Evolutionary conservation across 148 eudicot species (phyloP), one percentile per base, ranked within the genome.

Genomic region (Rheum nobile): DNA sequence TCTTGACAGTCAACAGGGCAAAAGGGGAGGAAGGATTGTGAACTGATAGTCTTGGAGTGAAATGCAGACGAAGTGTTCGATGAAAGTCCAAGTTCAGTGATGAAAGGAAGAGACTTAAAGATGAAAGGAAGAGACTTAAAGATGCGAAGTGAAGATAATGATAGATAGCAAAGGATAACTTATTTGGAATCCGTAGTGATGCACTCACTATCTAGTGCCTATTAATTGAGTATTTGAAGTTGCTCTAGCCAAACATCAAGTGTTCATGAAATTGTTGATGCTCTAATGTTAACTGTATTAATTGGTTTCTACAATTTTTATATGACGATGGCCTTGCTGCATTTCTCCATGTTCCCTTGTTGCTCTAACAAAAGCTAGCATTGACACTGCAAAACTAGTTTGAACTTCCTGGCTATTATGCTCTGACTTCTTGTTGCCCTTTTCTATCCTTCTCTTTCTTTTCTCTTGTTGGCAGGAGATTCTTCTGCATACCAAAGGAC

Each of bases 401-500:
- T n/a, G n/a, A n/a, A n/a, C n/a, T n/a, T n/a, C n/a, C n/a, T n/a
- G n/a, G n/a, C n/a, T n/a, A n/a, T n/a, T n/a, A n/a, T n/a, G 3
- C 17, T 34, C 6, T 31, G 7, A 31, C 38, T 34, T 37, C 4
- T 41, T 71, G 48, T 6, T 42, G 6, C 19, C 17, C 73, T 21
- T 70, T 22, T 71, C 43, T 22, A 16, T 35, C 11, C 34, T 68
- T 35, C 71, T 68, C 44, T 8, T 38, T 67, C 72, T 70, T 22
- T 71, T 41, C 50, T 41, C 3, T 41, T 71, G 31, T 43, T 8
- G 17, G 73, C 73, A 10, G 73, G 73, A 39, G 73, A 71, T 4
- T 39, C 73, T 9, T 71, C 73, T 41, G 48, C 48, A 71, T 71
- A 71, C 50, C 73, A 71, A 7, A 39, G 73, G 50, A 71, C 73